Conservation (phyloP, 495 filamentous ascomycete species). For the Parmelia sp. region DNA sequence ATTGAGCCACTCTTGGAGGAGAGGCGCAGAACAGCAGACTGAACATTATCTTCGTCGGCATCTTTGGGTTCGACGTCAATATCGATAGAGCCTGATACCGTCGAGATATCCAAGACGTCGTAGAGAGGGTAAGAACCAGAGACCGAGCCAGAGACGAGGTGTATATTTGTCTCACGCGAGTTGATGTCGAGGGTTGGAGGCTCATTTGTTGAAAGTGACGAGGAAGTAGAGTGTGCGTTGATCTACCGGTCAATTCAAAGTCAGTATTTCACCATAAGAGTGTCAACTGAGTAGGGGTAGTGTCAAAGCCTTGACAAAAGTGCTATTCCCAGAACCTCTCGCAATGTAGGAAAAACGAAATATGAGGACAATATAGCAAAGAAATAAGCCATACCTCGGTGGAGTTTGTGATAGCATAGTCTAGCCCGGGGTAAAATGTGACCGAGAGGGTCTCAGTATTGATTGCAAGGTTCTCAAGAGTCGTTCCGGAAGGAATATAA, state of each 20-base stretch:
- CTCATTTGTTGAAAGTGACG: neutral
- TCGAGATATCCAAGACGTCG: constrained; percentile 28
- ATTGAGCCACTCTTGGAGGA: constrained; percentile 16
- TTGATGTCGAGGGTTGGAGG: constrained; percentile 13
- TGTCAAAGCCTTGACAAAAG: too few relatives aligned
- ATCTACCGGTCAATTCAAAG: neutral
- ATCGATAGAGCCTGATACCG: constrained; percentile 23
- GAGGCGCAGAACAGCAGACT: constrained; percentile 14
- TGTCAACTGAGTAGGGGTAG: too few relatives aligned
- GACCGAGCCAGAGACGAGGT: constrained; percentile 17
- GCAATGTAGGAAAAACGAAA: too few relatives aligned
- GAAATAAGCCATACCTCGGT: neutral
- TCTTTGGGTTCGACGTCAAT: constrained; percentile 14
- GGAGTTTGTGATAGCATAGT: constrained; percentile 9
- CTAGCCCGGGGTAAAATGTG: constrained; percentile 11
- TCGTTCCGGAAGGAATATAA: constrained; percentile 27
- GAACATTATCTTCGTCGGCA: constrained; percentile 8
- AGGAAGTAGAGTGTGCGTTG: constrained; percentile 9
- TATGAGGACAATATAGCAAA: too few relatives aligned
- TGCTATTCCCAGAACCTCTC: too few relatives aligned
- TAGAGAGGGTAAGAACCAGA: constrained; percentile 28
- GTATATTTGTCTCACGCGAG: neutral
- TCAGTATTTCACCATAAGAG: too few relatives aligned
- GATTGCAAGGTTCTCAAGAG: constrained; percentile 36
- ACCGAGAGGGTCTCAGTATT: constrained; percentile 22